phyloP scores from a whole-genome alignment of 164 flowering plant genomes.

The Nymphaea colorata region DNA sequence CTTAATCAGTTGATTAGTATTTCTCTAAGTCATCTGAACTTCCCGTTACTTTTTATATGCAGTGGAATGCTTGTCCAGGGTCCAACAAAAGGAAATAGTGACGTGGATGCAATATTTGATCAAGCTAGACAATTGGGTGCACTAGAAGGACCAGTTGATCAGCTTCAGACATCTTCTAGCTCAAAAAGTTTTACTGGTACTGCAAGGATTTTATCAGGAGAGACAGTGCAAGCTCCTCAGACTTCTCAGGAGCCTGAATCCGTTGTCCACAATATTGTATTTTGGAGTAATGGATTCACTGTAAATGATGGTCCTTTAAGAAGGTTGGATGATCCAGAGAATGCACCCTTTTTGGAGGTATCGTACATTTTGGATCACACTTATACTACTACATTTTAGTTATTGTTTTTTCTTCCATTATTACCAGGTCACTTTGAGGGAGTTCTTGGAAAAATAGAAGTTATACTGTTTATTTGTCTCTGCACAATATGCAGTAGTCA shows the following conservation, averaged over 20 bases:
- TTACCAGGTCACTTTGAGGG: too few species aligned
- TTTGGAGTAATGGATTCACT: conserved; percentile 89
- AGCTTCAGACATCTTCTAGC: conserved; percentile 43
- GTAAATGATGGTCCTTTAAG: conserved; percentile 85
- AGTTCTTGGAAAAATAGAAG: too few species aligned
- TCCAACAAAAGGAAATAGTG: conserved; percentile 51
- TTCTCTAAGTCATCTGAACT: background rate
- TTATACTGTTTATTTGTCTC: too few species aligned
- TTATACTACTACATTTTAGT: too few species aligned
- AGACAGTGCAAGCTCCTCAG: conserved; percentile 26
- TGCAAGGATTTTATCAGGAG: conserved; percentile 67
- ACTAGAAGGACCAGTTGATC: conserved; percentile 54
- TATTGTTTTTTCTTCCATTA: too few species aligned
- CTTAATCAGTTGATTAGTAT: background rate
- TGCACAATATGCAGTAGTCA: too few species aligned
- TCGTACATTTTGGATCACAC: background rate
- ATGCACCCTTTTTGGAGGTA: conserved; percentile 70
- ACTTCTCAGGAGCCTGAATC: conserved; percentile 45
- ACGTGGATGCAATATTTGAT: conserved; percentile 73
- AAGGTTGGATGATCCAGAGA: conserved; percentile 70
- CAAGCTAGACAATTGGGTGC: conserved; percentile 83
- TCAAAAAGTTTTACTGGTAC: conserved; percentile 70
- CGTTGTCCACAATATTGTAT: conserved; percentile 42
- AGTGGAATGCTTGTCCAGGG: conserved; percentile 96
- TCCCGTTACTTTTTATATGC: conserved; percentile 9